These are phyloP conservation scores for Dictyostelium gargantuum DNA, from an alignment of 208 protist genomes.

Conservation along the genomic window DNA sequence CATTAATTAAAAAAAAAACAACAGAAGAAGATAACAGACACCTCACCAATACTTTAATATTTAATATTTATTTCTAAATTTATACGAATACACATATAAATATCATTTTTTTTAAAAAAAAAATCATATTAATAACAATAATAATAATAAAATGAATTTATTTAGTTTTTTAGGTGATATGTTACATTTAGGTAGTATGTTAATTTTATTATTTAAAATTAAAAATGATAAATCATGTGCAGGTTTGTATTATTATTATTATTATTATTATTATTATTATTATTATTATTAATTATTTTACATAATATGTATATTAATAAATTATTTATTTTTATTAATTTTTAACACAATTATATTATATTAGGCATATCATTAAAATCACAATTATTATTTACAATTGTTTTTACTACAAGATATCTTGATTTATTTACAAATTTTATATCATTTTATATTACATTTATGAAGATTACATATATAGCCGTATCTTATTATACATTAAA, in stretches of 20 bases:
- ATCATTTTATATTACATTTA: slow-evolving; percentile 84
- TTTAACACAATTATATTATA: not conserved
- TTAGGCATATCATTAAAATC: slow-evolving; percentile 81
- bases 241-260: slow-evolving; percentile 10
- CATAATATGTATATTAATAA: not conserved
- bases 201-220: slow-evolving; percentile 84
- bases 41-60: no score
- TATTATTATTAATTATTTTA: no score
- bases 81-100: no score
- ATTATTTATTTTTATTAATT: not conserved
- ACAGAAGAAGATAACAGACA: no score
- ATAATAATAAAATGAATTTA: slow-evolving; percentile 80
- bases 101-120: no score
- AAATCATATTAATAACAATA: not conserved
- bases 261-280: not conserved
- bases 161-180: slow-evolving; percentile 86
- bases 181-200: slow-evolving; percentile 81
- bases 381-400: slow-evolving; percentile 83
- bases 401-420: slow-evolving; percentile 83
- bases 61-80: no score
- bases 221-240: slow-evolving; percentile 67
- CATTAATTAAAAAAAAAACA: no score
- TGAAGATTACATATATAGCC: slow-evolving; percentile 87
- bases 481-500: slow-evolving; percentile 83
- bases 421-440: slow-evolving; percentile 84